phyloP scores from a whole-genome alignment of 257 asterid species.

The Nicotiana otophora region DNA sequence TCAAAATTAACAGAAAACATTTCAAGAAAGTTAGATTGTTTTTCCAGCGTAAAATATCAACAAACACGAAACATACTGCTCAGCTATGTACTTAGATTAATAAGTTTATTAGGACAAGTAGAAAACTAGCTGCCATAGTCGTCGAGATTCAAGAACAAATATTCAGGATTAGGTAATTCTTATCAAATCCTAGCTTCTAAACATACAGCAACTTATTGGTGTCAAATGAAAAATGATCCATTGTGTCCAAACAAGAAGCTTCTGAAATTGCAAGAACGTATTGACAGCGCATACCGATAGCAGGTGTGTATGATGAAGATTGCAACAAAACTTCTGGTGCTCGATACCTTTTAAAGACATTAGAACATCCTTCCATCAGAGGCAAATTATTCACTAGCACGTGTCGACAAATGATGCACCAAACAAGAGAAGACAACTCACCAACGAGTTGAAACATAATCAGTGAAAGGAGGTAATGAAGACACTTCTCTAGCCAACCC shows the following conservation, averaged over 20 bases:
- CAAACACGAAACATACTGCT: not conserved
- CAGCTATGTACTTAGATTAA: not conserved
- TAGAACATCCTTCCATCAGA: conserved; percentile 14
- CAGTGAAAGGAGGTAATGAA: conserved; percentile 88
- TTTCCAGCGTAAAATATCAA: not conserved
- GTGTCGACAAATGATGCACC: not conserved
- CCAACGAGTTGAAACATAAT: conserved; percentile 99
- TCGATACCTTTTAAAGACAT: conserved; percentile 65
- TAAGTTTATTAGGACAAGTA: not conserved
- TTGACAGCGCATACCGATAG: conserved; percentile 57
- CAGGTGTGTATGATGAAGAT: conserved; percentile 71
- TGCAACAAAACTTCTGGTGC: conserved; percentile 95
- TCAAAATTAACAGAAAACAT: not conserved
- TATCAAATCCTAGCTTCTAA: not conserved
- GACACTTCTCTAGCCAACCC: conserved; percentile 96
- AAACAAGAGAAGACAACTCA: conserved; percentile 33
- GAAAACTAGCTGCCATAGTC: not conserved
- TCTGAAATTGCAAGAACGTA: not conserved
- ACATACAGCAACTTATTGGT: not conserved
- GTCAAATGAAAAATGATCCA: not conserved
- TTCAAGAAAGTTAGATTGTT: not conserved
- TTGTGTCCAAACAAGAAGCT: not conserved
- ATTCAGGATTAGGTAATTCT: not conserved
- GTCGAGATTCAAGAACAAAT: not conserved
- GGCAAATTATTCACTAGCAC: conserved; percentile 4